A percentile compares a stretch with the other conserved stretches of the same genome.
phyloP scores from a whole-genome alignment of 78 protist genomes.

The Blattamonas nauphoetae region DNA sequence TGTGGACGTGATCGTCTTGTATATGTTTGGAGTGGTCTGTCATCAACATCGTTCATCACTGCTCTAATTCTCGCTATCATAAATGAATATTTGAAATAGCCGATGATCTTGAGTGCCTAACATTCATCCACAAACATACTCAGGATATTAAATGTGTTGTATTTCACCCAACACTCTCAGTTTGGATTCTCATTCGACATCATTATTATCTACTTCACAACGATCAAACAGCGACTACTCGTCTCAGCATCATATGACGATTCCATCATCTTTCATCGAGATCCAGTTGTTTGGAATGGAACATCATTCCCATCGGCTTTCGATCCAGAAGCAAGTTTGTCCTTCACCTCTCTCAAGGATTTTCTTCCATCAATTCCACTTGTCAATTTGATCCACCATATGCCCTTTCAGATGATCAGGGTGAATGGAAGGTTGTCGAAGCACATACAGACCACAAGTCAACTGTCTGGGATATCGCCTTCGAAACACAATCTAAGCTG shows the following conservation, averaged over 20 bases:
- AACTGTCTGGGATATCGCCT: conserved; percentile 76
- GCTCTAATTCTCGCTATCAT: neutral
- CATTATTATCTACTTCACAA: neutral
- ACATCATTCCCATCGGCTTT: neutral
- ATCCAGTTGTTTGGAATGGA: neutral
- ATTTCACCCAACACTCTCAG: conserved; percentile 58
- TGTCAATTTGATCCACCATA: neutral
- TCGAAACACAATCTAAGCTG: no score
- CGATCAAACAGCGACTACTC: conserved; percentile 5
- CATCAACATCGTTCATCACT: neutral
- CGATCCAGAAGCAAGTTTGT: neutral
- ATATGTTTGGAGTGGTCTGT: conserved; percentile 75
- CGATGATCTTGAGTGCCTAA: conserved; percentile 59
- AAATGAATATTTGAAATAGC: neutral
- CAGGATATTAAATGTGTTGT: conserved; percentile 78
- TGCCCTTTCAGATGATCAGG: conserved; percentile 37
- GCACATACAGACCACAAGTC: conserved; percentile 72
- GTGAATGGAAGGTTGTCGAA: conserved; percentile 69
- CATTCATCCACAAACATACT: conserved; percentile 70
- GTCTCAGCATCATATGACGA: conserved; percentile 75
- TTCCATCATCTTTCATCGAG: conserved; percentile 55
- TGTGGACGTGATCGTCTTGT: conserved; percentile 82
- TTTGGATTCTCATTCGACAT: neutral
- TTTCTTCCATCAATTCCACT: neutral
- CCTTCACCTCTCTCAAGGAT: neutral